These are phyloP conservation scores for Jatropha multifida DNA, from an alignment of 441 rosid species.

Conservation along the genomic window DNA sequence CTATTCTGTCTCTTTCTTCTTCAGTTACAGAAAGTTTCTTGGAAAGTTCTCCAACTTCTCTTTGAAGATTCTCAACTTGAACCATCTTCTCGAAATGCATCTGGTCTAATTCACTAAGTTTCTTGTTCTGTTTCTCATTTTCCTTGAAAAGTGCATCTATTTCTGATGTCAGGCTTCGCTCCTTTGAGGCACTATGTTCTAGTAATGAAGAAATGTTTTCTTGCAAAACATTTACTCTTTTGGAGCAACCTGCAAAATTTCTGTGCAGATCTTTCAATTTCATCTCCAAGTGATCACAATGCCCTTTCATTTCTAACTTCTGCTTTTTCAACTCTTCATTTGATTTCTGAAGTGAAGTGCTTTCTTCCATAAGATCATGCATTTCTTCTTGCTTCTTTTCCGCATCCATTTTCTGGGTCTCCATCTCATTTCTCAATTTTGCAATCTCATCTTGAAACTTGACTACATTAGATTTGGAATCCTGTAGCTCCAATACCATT, in stretches of 20 bases:
- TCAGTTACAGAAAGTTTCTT: neutral
- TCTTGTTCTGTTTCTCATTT: slow-evolving; percentile 38
- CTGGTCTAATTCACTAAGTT: slow-evolving; percentile 35
- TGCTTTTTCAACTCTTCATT: slow-evolving; percentile 38
- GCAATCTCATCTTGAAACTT: slow-evolving; percentile 36
- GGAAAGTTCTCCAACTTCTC: no score
- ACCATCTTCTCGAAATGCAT: neutral
- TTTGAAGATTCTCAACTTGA: no score
- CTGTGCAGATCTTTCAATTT: slow-evolving; percentile 30
- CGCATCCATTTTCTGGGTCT: slow-evolving; percentile 27
- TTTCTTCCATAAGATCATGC: slow-evolving; percentile 33
- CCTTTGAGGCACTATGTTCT: slow-evolving; percentile 42
- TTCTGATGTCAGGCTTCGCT: slow-evolving; percentile 36
- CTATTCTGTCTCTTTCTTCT: slow-evolving; percentile 41
- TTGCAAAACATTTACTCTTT: slow-evolving; percentile 36
- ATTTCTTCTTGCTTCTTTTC: slow-evolving; percentile 29
- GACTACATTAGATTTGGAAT: slow-evolving; percentile 27
- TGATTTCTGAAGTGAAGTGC: slow-evolving; percentile 34
- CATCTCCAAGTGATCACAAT: slow-evolving; percentile 35
- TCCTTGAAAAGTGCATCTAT: slow-evolving; percentile 41
- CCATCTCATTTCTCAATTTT: slow-evolving; percentile 31
- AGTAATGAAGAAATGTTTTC: slow-evolving; percentile 39
- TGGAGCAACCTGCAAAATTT: slow-evolving; percentile 34
- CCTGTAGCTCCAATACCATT: slow-evolving; percentile 30
- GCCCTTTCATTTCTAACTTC: slow-evolving; percentile 38